These are phyloP conservation scores for Verticillium zaregamsianum DNA, from an alignment of 2,329 filamentous ascomycete genomes.

Conservation along the genomic window DNA sequence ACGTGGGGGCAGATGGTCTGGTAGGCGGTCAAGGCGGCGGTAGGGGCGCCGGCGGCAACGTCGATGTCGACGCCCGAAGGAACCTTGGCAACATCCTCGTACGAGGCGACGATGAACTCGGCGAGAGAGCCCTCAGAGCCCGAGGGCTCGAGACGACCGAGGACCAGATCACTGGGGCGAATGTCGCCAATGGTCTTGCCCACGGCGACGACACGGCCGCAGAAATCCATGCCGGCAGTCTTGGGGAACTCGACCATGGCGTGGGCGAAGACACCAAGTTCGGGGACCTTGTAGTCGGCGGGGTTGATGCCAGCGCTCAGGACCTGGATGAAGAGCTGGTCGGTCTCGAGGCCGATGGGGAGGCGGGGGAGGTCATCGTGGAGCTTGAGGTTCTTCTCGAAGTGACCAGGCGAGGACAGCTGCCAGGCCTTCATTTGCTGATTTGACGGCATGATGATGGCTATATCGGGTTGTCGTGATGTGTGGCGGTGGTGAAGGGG, in stretches of 20 bases:
- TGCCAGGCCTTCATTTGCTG: conserved; percentile 16
- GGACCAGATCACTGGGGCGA: conserved; percentile 36
- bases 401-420: conserved; percentile 16
- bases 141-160: conserved; percentile 28
- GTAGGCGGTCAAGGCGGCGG: conserved; percentile 44
- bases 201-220: conserved; percentile 38
- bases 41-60: conserved; percentile 37
- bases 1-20: conserved; percentile 43
- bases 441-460: neutral
- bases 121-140: conserved; percentile 34
- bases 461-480: neutral
- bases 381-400: conserved; percentile 27
- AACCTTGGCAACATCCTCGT: conserved; percentile 29
- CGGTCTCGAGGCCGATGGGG: conserved; percentile 17
- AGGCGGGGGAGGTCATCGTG: conserved; percentile 18
- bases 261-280: conserved; percentile 32
- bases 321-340: conserved; percentile 38
- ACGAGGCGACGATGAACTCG: conserved; percentile 33
- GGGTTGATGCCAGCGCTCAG: conserved; percentile 41
- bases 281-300: conserved; percentile 44
- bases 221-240: conserved; percentile 45
- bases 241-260: conserved; percentile 32
- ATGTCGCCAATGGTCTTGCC: conserved; percentile 19
- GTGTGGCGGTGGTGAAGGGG: neutral
- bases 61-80: conserved; percentile 34